Evolutionary conservation across 1,139 yeast genomes (phyloP), one percentile per base, ranked within the genome.

Genomic region (Pichiaceae sp.): DNA sequence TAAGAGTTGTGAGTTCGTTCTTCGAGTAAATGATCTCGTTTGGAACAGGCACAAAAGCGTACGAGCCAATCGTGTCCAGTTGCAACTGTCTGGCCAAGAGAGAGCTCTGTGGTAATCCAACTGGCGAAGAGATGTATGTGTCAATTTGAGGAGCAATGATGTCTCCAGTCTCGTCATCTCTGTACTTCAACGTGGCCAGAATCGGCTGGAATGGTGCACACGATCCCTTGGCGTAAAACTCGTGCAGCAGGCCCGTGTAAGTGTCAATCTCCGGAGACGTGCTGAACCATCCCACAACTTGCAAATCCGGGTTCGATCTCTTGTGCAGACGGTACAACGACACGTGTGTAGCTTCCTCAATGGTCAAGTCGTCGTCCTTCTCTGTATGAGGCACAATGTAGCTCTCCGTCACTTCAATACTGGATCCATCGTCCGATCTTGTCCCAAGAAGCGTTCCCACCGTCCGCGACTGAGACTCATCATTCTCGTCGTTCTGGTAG

Each of bases 281-380:
- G 37, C 93, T 83, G 59, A 83, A 85, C 96, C 96, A 86, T 39
- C 96, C 96, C 41, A 86, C 71, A 38, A 86, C 83, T 36, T 72
- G 69, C 50, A 80, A 85, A 56, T 82, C 82, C 40, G 93, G 91
- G 58, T 79, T 82, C 28, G 93, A 79, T 54, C 76, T 77, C 62
- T 80, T 82, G 62, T 83, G 78, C 54, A 86, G 66, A 50, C 77
- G 80, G 60, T 69, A 82, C 62, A 83, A 72, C 29, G 76, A 63
- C 56, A 78, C 78, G 65, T 82, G 84, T 53, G 77, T 79, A 42
- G 75, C 77, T 52, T 79, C 85, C 53, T 81, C 91, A 48, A 85
- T 78, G 47, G 79, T 74, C 45, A 82, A 74, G 48, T 71, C 73
- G 32, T 83, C 84, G 26, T 83, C 89, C 33, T 83, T 79, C 56